Evolutionary conservation across 495 filamentous ascomycete species (phyloP), one percentile per base, ranked within the genome.

Genomic region (Hypomontagnella monticulosa): DNA sequence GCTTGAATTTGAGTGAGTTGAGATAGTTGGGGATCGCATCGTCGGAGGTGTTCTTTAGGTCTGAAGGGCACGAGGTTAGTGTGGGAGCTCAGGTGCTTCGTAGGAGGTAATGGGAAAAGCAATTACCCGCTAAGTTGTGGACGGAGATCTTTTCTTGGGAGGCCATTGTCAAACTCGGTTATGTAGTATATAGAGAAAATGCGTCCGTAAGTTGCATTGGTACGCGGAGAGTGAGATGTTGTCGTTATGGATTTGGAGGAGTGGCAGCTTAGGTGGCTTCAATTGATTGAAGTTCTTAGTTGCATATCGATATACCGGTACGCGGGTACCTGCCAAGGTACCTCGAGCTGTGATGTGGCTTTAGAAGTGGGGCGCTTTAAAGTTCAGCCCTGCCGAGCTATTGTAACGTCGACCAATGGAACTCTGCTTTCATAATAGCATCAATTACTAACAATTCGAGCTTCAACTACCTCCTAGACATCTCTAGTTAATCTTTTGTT

Each of bases 31-130:
- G 85, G 46, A 99, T 87, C 55, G 93, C 91, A 72, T 99, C 95
- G 81, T 99, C 95, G 71, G 89, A 91, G 15, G 93, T 96, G 75
- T 96, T 96, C 78, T 98, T 98, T 57, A 99, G 89, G 74, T 97
- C 95, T 97, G 71, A 37, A 41, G 57, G 30, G 34, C 5, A n/a
- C 43, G 9, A n/a, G 46, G 64, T 71, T 63, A 66, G 68, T 56
- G 11, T 23, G 16, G 6, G 32, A 43, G 40, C 11, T 8, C 6
- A 43, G 2, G 40, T 7, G 12, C 8, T 52, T 20, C n/a, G 9
- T 40, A 12, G 12, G 10, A 16, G 46, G 37, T 11, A 58, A 14
- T 14, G 30, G 60, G 57, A 23, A 38, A 36, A 32, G 50, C 41
- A 32, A 36, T 47, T 81, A 87, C 88, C 88, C 44, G 88, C 78